Conservation (phyloP, 2,329 filamentous ascomycete genomes). For the Cercospora sesami region DNA sequence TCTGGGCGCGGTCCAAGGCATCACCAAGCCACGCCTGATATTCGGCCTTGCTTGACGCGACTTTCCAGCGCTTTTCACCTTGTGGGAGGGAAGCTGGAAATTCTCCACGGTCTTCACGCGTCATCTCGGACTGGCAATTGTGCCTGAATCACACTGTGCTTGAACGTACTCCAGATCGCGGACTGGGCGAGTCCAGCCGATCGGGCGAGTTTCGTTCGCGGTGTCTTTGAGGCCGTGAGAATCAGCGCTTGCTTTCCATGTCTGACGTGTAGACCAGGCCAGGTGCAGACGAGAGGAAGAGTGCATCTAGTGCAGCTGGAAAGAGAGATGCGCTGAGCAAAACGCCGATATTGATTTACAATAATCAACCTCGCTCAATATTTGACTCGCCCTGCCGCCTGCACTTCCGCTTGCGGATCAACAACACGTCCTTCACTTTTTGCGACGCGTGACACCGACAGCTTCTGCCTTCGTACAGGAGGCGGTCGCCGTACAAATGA, state of each 20-base stretch:
- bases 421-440: conserved; percentile 3
- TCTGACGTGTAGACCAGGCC: no score
- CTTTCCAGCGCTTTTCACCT: neutral
- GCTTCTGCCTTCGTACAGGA: neutral
- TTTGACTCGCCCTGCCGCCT: neutral
- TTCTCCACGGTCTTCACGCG: neutral
- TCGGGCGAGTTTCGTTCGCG: neutral
- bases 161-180: neutral
- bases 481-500: neutral
- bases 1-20: neutral
- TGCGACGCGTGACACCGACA: neutral
- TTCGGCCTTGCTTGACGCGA: neutral
- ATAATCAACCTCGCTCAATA: neutral
- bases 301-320: no score
- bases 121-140: neutral
- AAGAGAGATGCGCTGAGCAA: neutral
- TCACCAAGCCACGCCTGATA: neutral
- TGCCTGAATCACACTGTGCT: neutral
- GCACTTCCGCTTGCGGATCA: conserved; percentile 1
- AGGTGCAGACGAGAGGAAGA: no score
- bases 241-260: no score
- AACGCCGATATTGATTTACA: neutral
- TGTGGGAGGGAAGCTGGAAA: neutral
- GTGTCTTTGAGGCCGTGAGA: neutral
- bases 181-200: neutral